Conservation (phyloP, 139 green algal genomes). For the Klebsormidium nitens region DNA sequence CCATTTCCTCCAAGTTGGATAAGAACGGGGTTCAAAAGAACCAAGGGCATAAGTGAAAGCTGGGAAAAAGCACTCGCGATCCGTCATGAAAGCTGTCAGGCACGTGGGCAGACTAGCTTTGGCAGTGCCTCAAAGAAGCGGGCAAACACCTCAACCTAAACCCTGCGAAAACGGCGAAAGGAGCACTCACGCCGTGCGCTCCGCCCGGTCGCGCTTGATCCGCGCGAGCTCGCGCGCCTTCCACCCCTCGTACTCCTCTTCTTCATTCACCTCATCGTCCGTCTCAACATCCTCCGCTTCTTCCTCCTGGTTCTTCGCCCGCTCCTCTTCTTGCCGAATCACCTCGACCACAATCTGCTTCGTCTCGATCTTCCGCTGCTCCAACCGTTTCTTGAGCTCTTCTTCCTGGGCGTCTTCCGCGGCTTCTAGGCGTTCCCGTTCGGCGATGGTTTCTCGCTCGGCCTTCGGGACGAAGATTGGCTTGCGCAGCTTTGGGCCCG, state of each 20-base stretch:
- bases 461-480: slow-evolving; percentile 48
- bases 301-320: slow-evolving; percentile 38
- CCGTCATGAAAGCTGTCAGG: too few species aligned
- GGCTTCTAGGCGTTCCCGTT: slow-evolving; percentile 51
- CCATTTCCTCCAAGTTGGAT: too few species aligned
- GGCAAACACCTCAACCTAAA: too few species aligned
- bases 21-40: too few species aligned
- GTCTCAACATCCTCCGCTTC: slow-evolving; percentile 70
- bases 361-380: slow-evolving; percentile 37
- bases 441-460: slow-evolving; percentile 45
- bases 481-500: slow-evolving; percentile 22
- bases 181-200: slow-evolving; percentile 33
- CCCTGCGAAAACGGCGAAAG: neutral
- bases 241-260: slow-evolving; percentile 75
- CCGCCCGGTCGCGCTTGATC: slow-evolving; percentile 58
- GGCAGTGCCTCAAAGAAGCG: too few species aligned
- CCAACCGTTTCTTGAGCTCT: slow-evolving; percentile 6
- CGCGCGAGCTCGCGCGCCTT: slow-evolving; percentile 69
- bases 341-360: slow-evolving; percentile 36
- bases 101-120: too few species aligned
- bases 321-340: slow-evolving; percentile 45
- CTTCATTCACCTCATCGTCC: slow-evolving; percentile 66
- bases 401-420: slow-evolving; percentile 57
- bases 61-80: too few species aligned
- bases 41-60: too few species aligned